Base-by-base conservation (phyloP, 163 green algal species). In the Prototheca cutis region DNA sequence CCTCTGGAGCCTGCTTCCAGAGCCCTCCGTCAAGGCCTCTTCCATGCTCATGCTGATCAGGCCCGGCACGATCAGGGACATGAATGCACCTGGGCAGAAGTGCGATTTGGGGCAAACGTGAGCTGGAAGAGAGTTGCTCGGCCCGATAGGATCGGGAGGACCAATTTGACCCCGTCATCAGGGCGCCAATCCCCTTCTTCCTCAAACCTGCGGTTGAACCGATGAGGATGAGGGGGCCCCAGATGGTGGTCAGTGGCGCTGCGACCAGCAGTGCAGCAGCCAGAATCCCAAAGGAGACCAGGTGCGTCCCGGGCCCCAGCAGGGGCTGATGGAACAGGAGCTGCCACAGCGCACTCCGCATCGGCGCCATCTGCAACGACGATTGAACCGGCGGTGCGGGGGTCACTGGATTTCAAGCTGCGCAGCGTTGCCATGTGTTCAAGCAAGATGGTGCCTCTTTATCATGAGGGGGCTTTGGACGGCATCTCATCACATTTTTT, bases 241-340 rank as follows among this genome's bases (percentile, higher is more conserved):
- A 73, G 60, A 73, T 73, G 54, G 15, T 48, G 23, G 40, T 66
- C 39, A 73, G 49, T 30, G 31, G 62, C 24, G 65, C 58, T 4
- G 65, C 65, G 0, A 31, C 28, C 24, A 48, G 45, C 53, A 59
- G 67, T 6, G 56, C 59, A 2, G 42, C 51, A 8, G n/a, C 47
- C 54, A 67, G 65, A 4, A 31, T 19, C 24, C 57, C n/a, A 36
- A 67, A 67, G 19, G 65, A 64, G 6, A 67, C 58, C 55, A 67
- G 58, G 42, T 51, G 25, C 42, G 17, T 19, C 10, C 42, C 40
- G 2, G 42, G 29, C 17, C 57, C 42, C 24, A 31, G 45, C 40
- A 45, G 15, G 18, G n/a, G 39, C 55, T 73, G 65, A 18, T 59
- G 47, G 59, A 73, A 73, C 4, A 73, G 58, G 40, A 73, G 65